Base-by-base conservation (phyloP, 345 rosid species). In the Nephelium lappaceum region DNA sequence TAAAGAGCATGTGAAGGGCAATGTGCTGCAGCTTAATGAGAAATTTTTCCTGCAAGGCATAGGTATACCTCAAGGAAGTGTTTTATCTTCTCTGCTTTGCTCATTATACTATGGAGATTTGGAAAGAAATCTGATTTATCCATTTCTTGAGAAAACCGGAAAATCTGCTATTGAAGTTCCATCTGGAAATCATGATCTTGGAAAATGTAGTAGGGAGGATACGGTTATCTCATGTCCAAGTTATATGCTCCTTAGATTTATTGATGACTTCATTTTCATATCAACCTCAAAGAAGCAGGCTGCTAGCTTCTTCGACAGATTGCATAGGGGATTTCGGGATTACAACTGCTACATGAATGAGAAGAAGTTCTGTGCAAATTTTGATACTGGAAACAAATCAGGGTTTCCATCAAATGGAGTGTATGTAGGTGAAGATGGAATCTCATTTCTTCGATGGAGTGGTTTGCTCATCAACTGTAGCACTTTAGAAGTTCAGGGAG, bases 41-140 rank as follows among this genome's bases (percentile, higher is more conserved):
- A 83, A 72, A 39, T 91, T 90, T 80, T 91, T 90, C 84, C 77
- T 91, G 80, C 89, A 91, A 89, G 69, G 67, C 36, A 70, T 81
- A 55, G 98, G 98, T 68, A 93, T 92, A 84, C 89, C 98, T 67
- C 98, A 95, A 86, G 98, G 98, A 86, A 90, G 95, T 78, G 84
- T 84, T 67, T 47, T 95, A 43, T 93, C 98, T 73, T 68, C 95
- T 53, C 72, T 92, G 76, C 88, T 95, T 57, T 93, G 97, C 82
- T 95, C 94, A 31, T 83, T 92, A 25, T 95, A 95, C 86, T 92
- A 84, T 49, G 98, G 95, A 60, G 89, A 92, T 80, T 83, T 93
- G 21, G 98, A 95, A 79, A 91, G 71, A 69, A 91, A 88, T 80
- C 83, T 89, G 82, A 77, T 93, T 72, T 85, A 85, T 77, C 97